phyloP scores from a whole-genome alignment of 805 yeast species.

The Metschnikowia rubicola region DNA sequence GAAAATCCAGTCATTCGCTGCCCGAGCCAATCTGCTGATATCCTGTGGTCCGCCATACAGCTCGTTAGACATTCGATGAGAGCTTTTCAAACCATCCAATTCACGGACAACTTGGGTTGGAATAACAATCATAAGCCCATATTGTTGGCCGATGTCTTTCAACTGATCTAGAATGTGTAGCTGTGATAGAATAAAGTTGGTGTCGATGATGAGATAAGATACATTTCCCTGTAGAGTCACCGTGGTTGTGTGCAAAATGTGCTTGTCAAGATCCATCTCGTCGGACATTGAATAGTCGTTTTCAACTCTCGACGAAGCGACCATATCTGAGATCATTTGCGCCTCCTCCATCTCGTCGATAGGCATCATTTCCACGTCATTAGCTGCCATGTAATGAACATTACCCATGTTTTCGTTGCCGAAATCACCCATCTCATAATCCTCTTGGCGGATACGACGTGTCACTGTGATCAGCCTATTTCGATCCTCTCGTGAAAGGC shows the following conservation, averaged over 20 bases:
- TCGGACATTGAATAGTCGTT: slow-evolving; percentile 7
- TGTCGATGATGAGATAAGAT: slow-evolving; percentile 65
- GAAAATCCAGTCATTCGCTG: slow-evolving; percentile 79
- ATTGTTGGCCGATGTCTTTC: slow-evolving; percentile 34
- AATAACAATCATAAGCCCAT: slow-evolving; percentile 52
- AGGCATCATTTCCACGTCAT: slow-evolving; percentile 50
- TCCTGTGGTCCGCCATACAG: slow-evolving; percentile 19
- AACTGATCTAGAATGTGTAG: slow-evolving; percentile 55
- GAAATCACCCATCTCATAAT: neutral
- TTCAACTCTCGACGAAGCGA: slow-evolving; percentile 16
- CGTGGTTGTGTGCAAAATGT: slow-evolving; percentile 10
- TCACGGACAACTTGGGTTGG: slow-evolving; percentile 73
- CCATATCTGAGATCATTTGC: slow-evolving; percentile 40
- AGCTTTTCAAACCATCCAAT: slow-evolving; percentile 73
- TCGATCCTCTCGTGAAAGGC: slow-evolving; percentile 26
- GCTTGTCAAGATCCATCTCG: slow-evolving; percentile 18
- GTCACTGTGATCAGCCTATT: slow-evolving; percentile 27
- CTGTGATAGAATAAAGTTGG: slow-evolving; percentile 77
- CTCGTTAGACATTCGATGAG: slow-evolving; percentile 17
- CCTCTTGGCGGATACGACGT: neutral
- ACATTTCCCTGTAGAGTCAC: slow-evolving; percentile 19
- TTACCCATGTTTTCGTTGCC: neutral
- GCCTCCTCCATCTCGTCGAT: slow-evolving; percentile 45
- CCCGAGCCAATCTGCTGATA: slow-evolving; percentile 58
- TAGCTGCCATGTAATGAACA: slow-evolving; percentile 5